Conservation (phyloP, 73 alveolate species). For the Symbiodinium natans region DNA sequence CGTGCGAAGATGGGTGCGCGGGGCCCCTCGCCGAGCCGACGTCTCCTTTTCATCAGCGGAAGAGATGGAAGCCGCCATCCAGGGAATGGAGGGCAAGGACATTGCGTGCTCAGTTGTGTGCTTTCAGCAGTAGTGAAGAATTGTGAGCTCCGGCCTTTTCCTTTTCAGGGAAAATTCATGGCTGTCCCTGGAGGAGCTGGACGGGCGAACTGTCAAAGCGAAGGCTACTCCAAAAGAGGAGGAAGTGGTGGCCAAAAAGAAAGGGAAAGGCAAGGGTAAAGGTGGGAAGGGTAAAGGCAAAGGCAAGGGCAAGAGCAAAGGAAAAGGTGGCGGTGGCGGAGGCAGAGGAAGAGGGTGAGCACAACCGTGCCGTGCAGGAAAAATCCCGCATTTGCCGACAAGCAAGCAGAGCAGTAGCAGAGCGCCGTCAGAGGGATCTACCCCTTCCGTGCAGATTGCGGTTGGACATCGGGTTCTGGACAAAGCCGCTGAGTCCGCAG, state of each 20-base stretch:
- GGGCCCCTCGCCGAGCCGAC: constrained; percentile 87
- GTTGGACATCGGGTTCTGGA: too few species aligned
- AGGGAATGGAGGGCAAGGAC: constrained; percentile 87
- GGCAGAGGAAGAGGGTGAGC: constrained; percentile 38
- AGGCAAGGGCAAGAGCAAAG: constrained; percentile 66
- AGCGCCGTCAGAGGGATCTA: background rate
- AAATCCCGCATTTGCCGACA: background rate
- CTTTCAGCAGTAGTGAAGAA: background rate
- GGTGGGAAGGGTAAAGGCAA: constrained; percentile 68
- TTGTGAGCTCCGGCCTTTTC: background rate
- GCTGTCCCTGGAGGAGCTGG: constrained; percentile 31
- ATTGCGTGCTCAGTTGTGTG: background rate
- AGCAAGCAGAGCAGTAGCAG: background rate
- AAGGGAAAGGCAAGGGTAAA: constrained; percentile 70
- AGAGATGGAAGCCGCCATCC: constrained; percentile 89
- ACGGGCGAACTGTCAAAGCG: constrained; percentile 49
- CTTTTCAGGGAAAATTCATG: background rate
- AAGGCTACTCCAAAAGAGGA: constrained; percentile 49
- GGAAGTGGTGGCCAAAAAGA: constrained; percentile 41
- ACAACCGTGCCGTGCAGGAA: background rate
- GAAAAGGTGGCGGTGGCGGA: constrained; percentile 28
- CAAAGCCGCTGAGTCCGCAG: too few species aligned
- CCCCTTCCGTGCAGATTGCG: too few species aligned
- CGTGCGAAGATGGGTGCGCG: constrained; percentile 84
- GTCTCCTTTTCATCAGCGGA: constrained; percentile 79